A percentile compares a stretch with the other conserved stretches of the same genome.
Conservation (phyloP, 2,329 filamentous ascomycete genomes). For the Aspergillus tamarii region DNA sequence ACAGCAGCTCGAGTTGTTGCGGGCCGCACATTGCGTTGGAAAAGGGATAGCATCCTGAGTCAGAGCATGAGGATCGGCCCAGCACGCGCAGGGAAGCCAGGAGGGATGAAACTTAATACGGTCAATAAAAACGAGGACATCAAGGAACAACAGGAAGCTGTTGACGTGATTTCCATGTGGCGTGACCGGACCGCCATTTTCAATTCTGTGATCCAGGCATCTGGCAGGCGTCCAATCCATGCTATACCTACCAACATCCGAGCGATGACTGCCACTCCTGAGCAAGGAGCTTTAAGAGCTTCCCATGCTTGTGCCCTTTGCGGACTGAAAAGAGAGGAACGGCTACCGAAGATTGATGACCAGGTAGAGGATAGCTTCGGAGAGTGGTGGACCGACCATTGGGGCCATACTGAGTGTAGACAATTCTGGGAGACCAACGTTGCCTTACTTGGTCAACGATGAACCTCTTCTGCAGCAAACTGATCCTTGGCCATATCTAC, state of each 20-base stretch:
- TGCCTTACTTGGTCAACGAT: constrained; percentile 69
- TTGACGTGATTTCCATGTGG: constrained; percentile 77
- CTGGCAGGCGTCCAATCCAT: constrained; percentile 57
- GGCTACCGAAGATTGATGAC: constrained; percentile 73
- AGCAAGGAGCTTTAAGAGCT: constrained; percentile 71
- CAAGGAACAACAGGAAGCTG: constrained; percentile 82
- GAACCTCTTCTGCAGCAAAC: constrained; percentile 12
- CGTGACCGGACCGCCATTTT: constrained; percentile 74
- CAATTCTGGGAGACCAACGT: constrained; percentile 86
- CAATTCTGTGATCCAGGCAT: constrained; percentile 60
- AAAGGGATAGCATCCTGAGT: constrained; percentile 79
- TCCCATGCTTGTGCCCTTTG: constrained; percentile 80
- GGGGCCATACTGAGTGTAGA: constrained; percentile 77
- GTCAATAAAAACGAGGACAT: constrained; percentile 81
- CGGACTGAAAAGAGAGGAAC: constrained; percentile 84
- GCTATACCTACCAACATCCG: constrained; percentile 72
- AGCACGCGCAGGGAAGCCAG: constrained; percentile 70
- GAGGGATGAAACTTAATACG: constrained; percentile 88
- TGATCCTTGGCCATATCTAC: neutral
- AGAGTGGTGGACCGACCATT: constrained; percentile 94
- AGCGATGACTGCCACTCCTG: constrained; percentile 63
- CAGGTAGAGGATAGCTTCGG: constrained; percentile 88
- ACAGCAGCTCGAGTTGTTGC: constrained; percentile 81
- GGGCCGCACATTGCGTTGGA: constrained; percentile 85
- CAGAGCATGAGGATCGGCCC: constrained; percentile 85